Evolutionary conservation across 2,329 filamentous ascomycete species (phyloP), one percentile per base, ranked within the genome.

Genomic region (Stachybotrys elegans): DNA sequence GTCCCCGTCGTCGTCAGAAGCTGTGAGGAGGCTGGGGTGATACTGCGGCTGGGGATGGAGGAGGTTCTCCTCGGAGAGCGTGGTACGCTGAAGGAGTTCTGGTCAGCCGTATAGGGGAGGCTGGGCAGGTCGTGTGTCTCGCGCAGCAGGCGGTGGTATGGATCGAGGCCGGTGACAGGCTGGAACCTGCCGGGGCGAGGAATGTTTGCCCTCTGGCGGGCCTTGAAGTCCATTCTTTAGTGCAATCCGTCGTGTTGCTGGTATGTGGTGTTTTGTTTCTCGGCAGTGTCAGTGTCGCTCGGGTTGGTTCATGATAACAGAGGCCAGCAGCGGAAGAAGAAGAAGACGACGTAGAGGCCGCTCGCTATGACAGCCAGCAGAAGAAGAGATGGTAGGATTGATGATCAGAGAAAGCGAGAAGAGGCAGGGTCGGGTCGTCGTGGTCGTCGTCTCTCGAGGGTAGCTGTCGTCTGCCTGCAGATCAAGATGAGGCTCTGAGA

Each of bases 121-220:
- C 38, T 40, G 14, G 38, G 38, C 38, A 27, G 38, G 6, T 59
- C 55, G 43, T 61, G 54, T 13, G 48, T 46, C 40, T 54, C 48
- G 31, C 53, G 56, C 9, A 58, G 50, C 41, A 51, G 51, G 40
- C 49, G 53, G 42, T 58, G 56, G 36, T 58, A 57, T 39, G 56
- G 56, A 21, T 58, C 54, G 43, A 56, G 45, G 22, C 35, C 35
- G 27, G 38, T n/a, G 25, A 40, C 22, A 17, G 54, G 48, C 35
- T 57, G 52, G 17, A 49, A 51, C 42, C 42, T 48, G 37, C 48
- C 48, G 16, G 52, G 51, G 31, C 45, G 54, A 27, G 45, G 40
- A 47, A 51, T 42, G 35, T 51, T 49, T 22, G 50, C 37, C 31
- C 44, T 49, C 42, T 48, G 47, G 39, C 43, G 47, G 41, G 48